Base-by-base conservation (phyloP, 495 filamentous ascomycete genomes). In the Pyrenula aspistea region DNA sequence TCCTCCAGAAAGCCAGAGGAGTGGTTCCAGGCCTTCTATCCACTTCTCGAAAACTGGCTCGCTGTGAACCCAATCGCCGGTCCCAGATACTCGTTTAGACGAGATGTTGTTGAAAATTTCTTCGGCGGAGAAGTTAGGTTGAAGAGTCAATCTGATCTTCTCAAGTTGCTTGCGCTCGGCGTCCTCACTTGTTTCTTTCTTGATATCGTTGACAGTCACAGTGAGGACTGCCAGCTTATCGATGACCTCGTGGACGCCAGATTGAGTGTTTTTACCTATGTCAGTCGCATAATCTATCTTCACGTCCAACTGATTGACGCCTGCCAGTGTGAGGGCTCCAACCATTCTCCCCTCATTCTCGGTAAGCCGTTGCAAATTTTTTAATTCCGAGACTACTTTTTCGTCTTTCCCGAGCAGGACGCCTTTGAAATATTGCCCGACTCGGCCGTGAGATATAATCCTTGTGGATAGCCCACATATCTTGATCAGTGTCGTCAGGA, bases 41-140 rank as follows among this genome's bases (percentile, higher is more conserved):
- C 68, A 73, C 22, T 22, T 31, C 47, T 61, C 52, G 52, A 70
- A 65, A 0, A 62, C 21, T 8, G 59, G 23, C 24, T 71, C 69
- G 0, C 58, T 42, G 2, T 56, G 55, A 11, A 73, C 55, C 71
- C 71, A 73, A 56, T 67, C 63, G 3, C 68, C 69, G 1, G 71
- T 71, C 0, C 64, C 64, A 8, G 59, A 60, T 10, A 69, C 56
- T 1, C 65, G 57, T 11, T 59, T 56, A 48, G 58, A 63, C 10
- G 55, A 59, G 54, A 70, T 68, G 55, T 63, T 62, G 20, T 62
- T 58, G 47, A 61, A 70, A 52, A 57, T 56, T 31, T 70, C 66
- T 25, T 61, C 42, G 31, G 63, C 24, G 57, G 54, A 53, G 10
- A 58, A 53, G 42, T 52, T 56, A 36, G 63, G 64, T 20, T 57